Base-by-base conservation (phyloP, 2,329 filamentous ascomycete genomes). In the Botrytis medusae region DNA sequence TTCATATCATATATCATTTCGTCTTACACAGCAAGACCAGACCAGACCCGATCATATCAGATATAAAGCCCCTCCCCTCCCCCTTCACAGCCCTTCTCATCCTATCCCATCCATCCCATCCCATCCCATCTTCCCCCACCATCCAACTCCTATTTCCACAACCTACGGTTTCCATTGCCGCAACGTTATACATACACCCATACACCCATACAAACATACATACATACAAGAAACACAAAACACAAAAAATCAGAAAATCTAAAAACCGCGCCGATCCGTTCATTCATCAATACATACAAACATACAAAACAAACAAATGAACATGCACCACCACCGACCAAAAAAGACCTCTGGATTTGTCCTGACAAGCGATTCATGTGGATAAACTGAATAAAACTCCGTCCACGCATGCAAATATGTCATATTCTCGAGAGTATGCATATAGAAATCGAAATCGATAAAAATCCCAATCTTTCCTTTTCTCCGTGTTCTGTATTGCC, bases 321-420 rank as follows among this genome's bases (percentile, higher is more conserved):
- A 22, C 64, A 54, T 8, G n/a, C 63, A 51, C 44, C 62, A 32
- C 20, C 29, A 48, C 22, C 18, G 25, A 10, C 12, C 59, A 32
- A 14, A 62, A 37, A 16, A 42, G 14, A 54, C n/a, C n/a, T 29
- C n/a, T n/a, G 51, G n/a, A 37, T 42, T 48, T 34, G 44, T 48
- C 63, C 62, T 14, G 46, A 64, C 57, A 61, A 61, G 32, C 34
- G 57, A 60, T 32, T 60, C 29, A 60, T 34, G 20, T 61, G 59
- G 34, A 40, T 25, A 61, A 61, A 40, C 18, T 37, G 59, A 61
- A 40, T 25, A 61, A 65, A 54, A 65, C 63, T 48, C 63, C 63
- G 63, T 65, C 63, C 63, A 48, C 51, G 44, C 42, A 65, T 16
- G 20, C 22, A 25, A 48, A 46, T n/a, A 51, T 54, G 32, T 44